phyloP scores from a whole-genome alignment of 805 yeast genomes.

The Grigorovia humatica region DNA sequence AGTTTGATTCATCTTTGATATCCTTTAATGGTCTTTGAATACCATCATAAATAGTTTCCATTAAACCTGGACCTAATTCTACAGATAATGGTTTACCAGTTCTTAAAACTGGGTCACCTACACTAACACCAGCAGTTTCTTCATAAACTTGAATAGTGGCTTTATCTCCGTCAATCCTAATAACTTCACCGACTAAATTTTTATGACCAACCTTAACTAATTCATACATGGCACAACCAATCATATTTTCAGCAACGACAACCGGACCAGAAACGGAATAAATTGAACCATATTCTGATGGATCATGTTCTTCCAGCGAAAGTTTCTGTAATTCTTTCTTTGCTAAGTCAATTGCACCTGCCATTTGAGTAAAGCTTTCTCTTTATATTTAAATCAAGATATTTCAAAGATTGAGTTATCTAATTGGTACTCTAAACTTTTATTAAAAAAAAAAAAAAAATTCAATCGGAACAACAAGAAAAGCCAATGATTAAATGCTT shows the following conservation, averaged over 20 bases:
- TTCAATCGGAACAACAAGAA: not conserved
- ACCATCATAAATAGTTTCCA: constrained; percentile 99
- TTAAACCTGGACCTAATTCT: constrained; percentile 97
- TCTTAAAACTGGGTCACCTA: constrained; percentile 96
- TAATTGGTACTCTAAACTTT: not conserved
- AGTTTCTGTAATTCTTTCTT: constrained; percentile 86
- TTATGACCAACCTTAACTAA: constrained; percentile 97
- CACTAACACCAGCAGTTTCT: constrained; percentile 98
- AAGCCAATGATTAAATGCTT: not conserved
- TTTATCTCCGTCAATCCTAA: constrained; percentile 91
- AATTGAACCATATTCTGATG: constrained; percentile 76
- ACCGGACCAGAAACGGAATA: constrained; percentile 98
- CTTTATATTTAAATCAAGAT: not conserved
- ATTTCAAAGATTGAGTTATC: not conserved
- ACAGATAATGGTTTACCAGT: constrained; percentile 99
- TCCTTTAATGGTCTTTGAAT: constrained; percentile 97
- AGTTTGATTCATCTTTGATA: constrained; percentile 75
- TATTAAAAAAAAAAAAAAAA: too few relatives aligned
- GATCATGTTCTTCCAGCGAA: constrained; percentile 63
- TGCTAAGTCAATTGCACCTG: constrained; percentile 95
- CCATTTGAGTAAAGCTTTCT: constrained; percentile 34
- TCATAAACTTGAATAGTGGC: constrained; percentile 98
- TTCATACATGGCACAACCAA: constrained; percentile 99
- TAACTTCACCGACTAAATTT: constrained; percentile 94
- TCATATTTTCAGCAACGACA: constrained; percentile 95